These are phyloP conservation scores for Colletotrichum coccodes DNA, from an alignment of 2,329 filamentous ascomycete species.

Conservation along the genomic window DNA sequence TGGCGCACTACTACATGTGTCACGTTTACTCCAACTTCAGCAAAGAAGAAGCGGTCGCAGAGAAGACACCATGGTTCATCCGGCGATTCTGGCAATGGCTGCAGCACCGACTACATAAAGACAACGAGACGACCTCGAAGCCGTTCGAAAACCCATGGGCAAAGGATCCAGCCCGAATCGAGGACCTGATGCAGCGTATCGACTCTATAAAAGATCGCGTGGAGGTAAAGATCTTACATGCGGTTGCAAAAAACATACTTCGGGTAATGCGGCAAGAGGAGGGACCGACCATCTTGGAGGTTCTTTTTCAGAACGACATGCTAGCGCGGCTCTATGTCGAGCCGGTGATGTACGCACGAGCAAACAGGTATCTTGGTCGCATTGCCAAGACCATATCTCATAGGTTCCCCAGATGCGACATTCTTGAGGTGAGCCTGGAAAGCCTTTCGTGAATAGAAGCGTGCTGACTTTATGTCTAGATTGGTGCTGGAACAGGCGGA, in stretches of 20 bases:
- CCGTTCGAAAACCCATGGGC: background rate
- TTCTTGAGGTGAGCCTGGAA: constrained; percentile 4
- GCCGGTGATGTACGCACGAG: constrained; percentile 26
- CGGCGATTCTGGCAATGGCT: constrained; percentile 10
- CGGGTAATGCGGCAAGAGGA: constrained; percentile 5
- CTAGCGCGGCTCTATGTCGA: constrained; percentile 41
- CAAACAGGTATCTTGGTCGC: constrained; percentile 11
- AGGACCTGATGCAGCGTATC: background rate
- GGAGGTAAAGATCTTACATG: background rate
- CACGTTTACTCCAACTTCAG: background rate
- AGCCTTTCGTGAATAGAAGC: too few relatives aligned
- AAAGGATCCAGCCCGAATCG: background rate
- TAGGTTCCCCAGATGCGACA: constrained; percentile 22
- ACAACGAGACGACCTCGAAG: background rate
- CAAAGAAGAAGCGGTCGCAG: background rate
- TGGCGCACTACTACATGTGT: constrained; percentile 15
- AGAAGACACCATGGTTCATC: constrained; percentile 3
- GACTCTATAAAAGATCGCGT: background rate
- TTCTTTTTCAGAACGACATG: constrained; percentile 42
- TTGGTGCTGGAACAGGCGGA: constrained; percentile 56
- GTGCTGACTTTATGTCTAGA: constrained; percentile 38
- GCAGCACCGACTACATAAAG: background rate
- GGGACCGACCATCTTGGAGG: constrained; percentile 36
- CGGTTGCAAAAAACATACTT: background rate
- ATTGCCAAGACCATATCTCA: constrained; percentile 11